Conservation (phyloP, 2,329 filamentous ascomycete genomes). For the Aspergillus fumigatus region DNA sequence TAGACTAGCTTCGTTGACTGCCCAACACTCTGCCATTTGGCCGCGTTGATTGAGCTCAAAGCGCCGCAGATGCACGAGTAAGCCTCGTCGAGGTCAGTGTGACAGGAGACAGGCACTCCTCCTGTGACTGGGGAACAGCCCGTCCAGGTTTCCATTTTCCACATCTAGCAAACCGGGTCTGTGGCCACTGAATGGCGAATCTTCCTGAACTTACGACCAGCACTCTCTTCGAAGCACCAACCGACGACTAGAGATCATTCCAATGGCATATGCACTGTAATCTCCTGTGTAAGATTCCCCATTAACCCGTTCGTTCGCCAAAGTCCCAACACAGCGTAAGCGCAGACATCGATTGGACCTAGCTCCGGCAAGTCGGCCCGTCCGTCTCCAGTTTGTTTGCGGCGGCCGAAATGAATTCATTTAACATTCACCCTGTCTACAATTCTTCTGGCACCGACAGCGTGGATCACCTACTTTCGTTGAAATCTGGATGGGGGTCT, state of each 20-base stretch:
- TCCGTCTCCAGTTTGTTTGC: neutral
- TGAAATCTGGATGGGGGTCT: neutral
- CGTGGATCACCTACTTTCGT: neutral
- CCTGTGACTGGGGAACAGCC: neutral
- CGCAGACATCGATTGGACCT: neutral
- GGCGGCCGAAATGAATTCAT: neutral
- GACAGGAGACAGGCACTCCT: no score
- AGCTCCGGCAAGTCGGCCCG: neutral
- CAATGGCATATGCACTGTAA: neutral
- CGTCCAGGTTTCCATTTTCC: neutral
- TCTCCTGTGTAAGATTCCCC: neutral
- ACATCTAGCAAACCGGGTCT: neutral
- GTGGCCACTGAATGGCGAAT: neutral
- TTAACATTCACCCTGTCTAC: neutral
- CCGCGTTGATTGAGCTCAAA: neutral
- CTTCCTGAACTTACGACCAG: neutral
- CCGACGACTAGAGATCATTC: neutral
- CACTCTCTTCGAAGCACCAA: neutral
- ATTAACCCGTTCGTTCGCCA: neutral
- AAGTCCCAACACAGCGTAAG: neutral
- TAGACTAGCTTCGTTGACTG: neutral
- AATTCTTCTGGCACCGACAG: neutral
- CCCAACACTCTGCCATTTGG: neutral
- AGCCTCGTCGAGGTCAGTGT: neutral
- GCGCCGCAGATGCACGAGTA: neutral